A percentile compares a stretch with the other conserved stretches of the same genome.
phyloP scores from a whole-genome alignment of 495 filamentous ascomycete species.

The Penicillium soppii region DNA sequence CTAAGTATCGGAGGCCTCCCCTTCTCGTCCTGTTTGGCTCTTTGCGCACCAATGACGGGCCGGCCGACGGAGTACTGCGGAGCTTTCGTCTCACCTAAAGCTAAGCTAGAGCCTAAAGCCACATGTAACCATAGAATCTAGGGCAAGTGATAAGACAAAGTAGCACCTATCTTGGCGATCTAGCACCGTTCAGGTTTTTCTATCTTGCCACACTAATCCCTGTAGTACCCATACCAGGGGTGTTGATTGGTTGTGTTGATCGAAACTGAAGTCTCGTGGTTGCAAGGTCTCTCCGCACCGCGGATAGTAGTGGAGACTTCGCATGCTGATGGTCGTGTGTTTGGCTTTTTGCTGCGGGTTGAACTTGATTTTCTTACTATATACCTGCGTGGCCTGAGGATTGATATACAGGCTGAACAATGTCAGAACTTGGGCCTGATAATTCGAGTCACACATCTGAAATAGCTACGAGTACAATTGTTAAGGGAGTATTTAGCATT shows the following conservation, averaged over 20 bases:
- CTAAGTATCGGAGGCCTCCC: not conserved
- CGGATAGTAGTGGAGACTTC: not conserved
- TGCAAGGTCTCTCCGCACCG: not conserved
- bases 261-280: not conserved
- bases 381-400: too few relatives aligned
- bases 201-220: slow-evolving; percentile 15
- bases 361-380: too few relatives aligned
- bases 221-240: slow-evolving; percentile 1
- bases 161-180: slow-evolving; percentile 9
- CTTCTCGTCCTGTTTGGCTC: not conserved
- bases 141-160: slow-evolving; percentile 12
- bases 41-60: slow-evolving; percentile 2
- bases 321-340: not conserved
- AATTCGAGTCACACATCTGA: too few relatives aligned
- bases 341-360: too few relatives aligned
- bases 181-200: slow-evolving; percentile 3
- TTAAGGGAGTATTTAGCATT: not conserved
- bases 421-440: too few relatives aligned
- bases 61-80: slow-evolving; percentile 15
- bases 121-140: slow-evolving; percentile 16
- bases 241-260: not conserved
- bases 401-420: too few relatives aligned
- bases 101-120: not conserved
- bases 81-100: slow-evolving; percentile 11
- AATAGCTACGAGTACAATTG: too few relatives aligned